These are phyloP conservation scores for Cadophora malorum DNA, from an alignment of 2,329 filamentous ascomycete species.

Conservation along the genomic window DNA sequence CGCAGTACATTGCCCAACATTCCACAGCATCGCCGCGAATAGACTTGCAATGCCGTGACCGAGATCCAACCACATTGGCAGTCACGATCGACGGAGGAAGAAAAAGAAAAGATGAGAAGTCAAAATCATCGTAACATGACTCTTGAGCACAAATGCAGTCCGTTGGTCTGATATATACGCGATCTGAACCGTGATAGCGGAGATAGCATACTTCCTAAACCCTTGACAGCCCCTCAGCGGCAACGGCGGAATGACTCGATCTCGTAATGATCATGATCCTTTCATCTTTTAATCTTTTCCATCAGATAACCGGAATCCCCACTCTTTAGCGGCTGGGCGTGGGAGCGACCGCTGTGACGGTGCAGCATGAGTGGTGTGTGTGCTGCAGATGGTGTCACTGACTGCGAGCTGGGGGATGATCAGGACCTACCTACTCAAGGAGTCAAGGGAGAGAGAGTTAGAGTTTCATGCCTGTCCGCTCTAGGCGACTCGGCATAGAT, in stretches of 20 bases:
- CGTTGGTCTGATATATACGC: neutral
- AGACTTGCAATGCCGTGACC: neutral
- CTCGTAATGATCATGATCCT: neutral
- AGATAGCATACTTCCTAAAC: neutral
- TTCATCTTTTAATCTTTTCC: conserved; percentile 4
- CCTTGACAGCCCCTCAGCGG: neutral
- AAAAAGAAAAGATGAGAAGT: conserved; percentile 6
- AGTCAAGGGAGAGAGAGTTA: neutral
- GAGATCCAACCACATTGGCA: neutral
- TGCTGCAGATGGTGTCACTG: neutral
- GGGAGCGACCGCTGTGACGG: conserved; percentile 10
- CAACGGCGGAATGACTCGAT: neutral
- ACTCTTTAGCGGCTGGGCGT: conserved; percentile 1
- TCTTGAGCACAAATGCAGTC: no score
- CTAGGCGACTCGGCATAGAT: neutral
- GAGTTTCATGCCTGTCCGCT: neutral
- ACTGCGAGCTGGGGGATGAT: neutral
- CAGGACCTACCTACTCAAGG: neutral
- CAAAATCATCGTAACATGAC: neutral
- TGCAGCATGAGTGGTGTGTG: neutral
- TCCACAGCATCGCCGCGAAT: neutral
- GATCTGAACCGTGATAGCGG: neutral
- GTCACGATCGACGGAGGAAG: neutral
- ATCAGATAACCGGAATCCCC: conserved; percentile 9
- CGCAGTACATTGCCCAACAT: no score